Base-by-base conservation (phyloP, 257 asterid species). In the Jaltomata sinuosa region DNA sequence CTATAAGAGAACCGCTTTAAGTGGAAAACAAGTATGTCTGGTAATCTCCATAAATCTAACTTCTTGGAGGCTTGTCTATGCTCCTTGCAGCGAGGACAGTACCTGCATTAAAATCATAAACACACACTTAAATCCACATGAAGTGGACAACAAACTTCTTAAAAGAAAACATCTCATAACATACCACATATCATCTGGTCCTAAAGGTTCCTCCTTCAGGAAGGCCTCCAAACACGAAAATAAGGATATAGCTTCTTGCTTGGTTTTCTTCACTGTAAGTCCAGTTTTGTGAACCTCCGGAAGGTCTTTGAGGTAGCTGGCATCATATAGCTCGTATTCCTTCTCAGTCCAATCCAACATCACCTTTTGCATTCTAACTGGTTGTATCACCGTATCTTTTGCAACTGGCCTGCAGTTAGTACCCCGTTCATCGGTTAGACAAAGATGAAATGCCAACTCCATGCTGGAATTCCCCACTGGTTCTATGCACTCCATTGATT, bases 161-260 rank as follows among this genome's bases (percentile, higher is more conserved):
- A 18, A n/a, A 55, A 12, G 61, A 34, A 36, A 83, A 40, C 34
- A 52, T 49, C 59, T 67, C 67, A 5, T 54, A 40, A 59, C 83
- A 55, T 90, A 95, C 99, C 99, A 97, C 99, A 95, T 97, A 88
- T 97, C 99, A 89, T 97, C 99, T 42, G 96, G 99, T 81, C 98
- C 99, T 29, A 97, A 86, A 25, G 98, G 99, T 87, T 97, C 99
- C 91, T 95, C 98, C 88, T 93, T 97, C 53, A 94, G 89, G 91
- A 97, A 97, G 72, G 98, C 94, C 89, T 97, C 98, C 86, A 97
- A 87, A 86, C 99, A 97, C 3, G 98, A 95, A 92, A 97, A 97
- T 74, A 97, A 89, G 87, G 98, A 93, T 88, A 96, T 90, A 9
- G 94, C 94, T 83, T 94, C 99, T 87, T 91, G 98, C 87, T 93